Conservation (phyloP, 306 rosid species). For the Castanea sativa region DNA sequence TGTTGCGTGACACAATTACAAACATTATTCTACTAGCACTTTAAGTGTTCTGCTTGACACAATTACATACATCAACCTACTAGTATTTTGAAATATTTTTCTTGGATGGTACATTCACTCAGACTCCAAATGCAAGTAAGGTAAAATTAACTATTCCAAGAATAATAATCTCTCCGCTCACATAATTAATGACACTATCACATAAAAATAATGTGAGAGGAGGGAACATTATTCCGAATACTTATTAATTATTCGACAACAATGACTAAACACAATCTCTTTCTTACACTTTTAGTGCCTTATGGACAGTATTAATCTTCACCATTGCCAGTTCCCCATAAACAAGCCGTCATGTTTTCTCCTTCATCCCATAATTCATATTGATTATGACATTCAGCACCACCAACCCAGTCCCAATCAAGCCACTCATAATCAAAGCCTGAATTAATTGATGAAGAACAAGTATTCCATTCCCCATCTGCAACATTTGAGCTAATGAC, state of each 20-base stretch:
- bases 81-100: no score
- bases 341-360: slow-evolving; percentile 24
- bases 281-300: background rate
- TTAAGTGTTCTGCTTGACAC: background rate
- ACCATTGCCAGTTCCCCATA: slow-evolving; percentile 40
- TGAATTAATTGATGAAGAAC: slow-evolving; percentile 37
- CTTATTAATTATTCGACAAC: no score
- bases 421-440: slow-evolving; percentile 49
- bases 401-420: slow-evolving; percentile 47
- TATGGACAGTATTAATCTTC: slow-evolving; percentile 16
- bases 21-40: background rate
- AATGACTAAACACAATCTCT: background rate
- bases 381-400: slow-evolving; percentile 29
- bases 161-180: no score
- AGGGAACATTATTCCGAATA: no score
- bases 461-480: slow-evolving; percentile 33
- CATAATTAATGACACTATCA: no score
- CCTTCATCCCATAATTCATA: slow-evolving; percentile 37
- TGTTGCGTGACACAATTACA: background rate
- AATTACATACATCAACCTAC: no score
- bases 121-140: background rate
- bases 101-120: background rate
- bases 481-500: slow-evolving; percentile 41
- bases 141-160: background rate
- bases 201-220: no score